These are phyloP conservation scores for Penicillium hesseltinei DNA, from an alignment of 2,329 filamentous ascomycete species.

Conservation along the genomic window DNA sequence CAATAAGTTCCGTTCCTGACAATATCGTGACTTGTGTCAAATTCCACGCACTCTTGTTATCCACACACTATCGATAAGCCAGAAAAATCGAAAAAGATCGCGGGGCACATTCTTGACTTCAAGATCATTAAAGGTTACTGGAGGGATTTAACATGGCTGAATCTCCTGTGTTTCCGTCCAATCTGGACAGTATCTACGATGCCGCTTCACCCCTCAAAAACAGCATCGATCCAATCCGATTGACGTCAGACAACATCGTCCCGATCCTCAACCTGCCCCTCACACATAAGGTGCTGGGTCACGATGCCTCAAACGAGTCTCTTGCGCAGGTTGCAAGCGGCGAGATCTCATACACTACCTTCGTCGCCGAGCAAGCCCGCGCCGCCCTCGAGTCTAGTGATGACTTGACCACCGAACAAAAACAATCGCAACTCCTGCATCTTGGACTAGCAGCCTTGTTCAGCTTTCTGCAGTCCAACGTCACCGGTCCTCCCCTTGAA, in stretches of 20 bases:
- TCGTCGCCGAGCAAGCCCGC: slow-evolving; percentile 36
- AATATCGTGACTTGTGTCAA: rapidly evolving
- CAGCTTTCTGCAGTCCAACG: slow-evolving; percentile 80
- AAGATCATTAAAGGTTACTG: slow-evolving; percentile 6
- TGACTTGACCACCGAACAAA: slow-evolving; percentile 27
- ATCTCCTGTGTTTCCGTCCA: slow-evolving; percentile 24
- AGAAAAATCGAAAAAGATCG: slow-evolving; percentile 28
- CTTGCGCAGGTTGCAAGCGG: slow-evolving; percentile 32
- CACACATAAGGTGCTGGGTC: slow-evolving; percentile 41
- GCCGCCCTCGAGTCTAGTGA: slow-evolving; percentile 21
- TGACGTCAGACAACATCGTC: slow-evolving; percentile 34
- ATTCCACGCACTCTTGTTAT: slow-evolving; percentile 14
- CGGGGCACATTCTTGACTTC: slow-evolving; percentile 23
- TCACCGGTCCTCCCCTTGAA: slow-evolving; percentile 78
- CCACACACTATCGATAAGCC: slow-evolving; percentile 28
- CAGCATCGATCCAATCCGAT: slow-evolving; percentile 36
- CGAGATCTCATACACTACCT: slow-evolving; percentile 39
- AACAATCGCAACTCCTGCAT: slow-evolving; percentile 46
- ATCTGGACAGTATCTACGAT: slow-evolving; percentile 37
- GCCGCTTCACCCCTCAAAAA: slow-evolving; percentile 24
- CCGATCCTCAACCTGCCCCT: slow-evolving; percentile 37
- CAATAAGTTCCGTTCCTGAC: slow-evolving; percentile 2
- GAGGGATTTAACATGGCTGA: slow-evolving; percentile 27
- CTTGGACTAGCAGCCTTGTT: slow-evolving; percentile 69
- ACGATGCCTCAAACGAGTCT: slow-evolving; percentile 29